Evolutionary conservation across 2,329 filamentous ascomycete genomes (phyloP), one percentile per base, ranked within the genome.

Genomic region (Juglanconis juglandina): DNA sequence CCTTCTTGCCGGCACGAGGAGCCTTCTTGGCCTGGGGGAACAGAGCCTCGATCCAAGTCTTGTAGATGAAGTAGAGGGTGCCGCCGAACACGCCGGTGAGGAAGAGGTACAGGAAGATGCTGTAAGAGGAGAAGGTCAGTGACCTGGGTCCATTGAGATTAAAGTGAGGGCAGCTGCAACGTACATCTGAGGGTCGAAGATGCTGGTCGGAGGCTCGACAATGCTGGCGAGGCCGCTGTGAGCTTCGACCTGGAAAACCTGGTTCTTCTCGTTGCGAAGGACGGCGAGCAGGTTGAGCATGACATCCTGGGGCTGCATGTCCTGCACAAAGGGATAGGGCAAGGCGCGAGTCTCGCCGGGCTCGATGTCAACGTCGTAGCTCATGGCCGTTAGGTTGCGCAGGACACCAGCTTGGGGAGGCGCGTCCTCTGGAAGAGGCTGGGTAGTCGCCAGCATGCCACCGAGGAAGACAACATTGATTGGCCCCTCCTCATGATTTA

Each of bases 61-160:
- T 95, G 86, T 99, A 99, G 79, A 97, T 92, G 77, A 96, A 96
- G 86, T 94, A 97, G 73, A 89, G 85, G 57, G 88, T 92, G 64
- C 90, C 92, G 66, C 78, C 86, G 73, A 96, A 96, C 65, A 83
- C 85, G 64, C 83, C 87, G 57, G 88, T 81, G 68, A 99, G 89
- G 81, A 98, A 88, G 73, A 96, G 82, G 82, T 98, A 98, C 65
- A 99, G 87, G 87, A 99, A 99, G 79, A 98, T 92, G 73, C 95
- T 98, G 58, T 13, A 14, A 13, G 11, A 13, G 17, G 4, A 24
- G 1, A 8, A 32, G 3, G 17, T 61, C n/a, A 44, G 51, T 39
- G 34, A 34, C 1, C 6, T 17, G 35, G 13, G 1, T 13, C 14
- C 17, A 34, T 4, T n/a, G 9, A 56, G 39, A 52, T 17, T 30